Conservation (phyloP, 2,329 filamentous ascomycete species). For the Pseudodiploospora longispora region DNA sequence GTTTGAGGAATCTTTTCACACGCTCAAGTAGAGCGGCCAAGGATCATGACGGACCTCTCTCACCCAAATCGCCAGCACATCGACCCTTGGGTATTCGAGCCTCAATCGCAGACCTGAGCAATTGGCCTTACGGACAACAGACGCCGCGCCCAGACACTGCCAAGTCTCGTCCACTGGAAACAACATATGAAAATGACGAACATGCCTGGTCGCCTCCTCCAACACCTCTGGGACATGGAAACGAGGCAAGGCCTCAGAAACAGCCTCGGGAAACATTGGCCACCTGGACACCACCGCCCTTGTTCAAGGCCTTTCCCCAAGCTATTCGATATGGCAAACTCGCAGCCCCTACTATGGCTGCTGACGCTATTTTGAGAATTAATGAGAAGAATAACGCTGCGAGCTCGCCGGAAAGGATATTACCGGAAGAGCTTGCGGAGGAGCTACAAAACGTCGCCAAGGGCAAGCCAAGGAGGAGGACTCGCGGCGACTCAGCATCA, state of each 20-base stretch:
- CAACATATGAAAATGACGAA: constrained; percentile 16
- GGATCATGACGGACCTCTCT: constrained; percentile 23
- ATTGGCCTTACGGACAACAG: constrained; percentile 31
- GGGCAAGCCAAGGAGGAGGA: constrained; percentile 12
- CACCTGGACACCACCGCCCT: constrained; percentile 61
- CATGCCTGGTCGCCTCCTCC: constrained; percentile 10
- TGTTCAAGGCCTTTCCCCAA: constrained; percentile 84
- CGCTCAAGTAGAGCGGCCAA: constrained; percentile 31
- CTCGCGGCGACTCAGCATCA: constrained; percentile 8
- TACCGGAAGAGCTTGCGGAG: neutral
- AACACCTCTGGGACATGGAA: constrained; percentile 8
- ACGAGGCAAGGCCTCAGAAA: constrained; percentile 11
- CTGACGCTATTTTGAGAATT: constrained; percentile 60
- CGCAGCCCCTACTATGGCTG: constrained; percentile 56
- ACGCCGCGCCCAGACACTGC: constrained; percentile 2
- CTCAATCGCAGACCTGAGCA: constrained; percentile 37
- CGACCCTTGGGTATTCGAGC: constrained; percentile 33
- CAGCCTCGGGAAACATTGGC: constrained; percentile 25
- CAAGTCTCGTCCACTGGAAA: constrained; percentile 25
- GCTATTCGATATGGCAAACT: constrained; percentile 68
- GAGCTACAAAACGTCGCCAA: constrained; percentile 3
- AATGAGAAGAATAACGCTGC: constrained; percentile 39
- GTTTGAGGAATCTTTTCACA: constrained; percentile 43
- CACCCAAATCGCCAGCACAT: constrained; percentile 19
- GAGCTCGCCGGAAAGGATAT: constrained; percentile 11